Evolutionary conservation across 202 grass and related monocot species (phyloP), one percentile per base, ranked within the genome.

Genomic region (Panicum hallii): DNA sequence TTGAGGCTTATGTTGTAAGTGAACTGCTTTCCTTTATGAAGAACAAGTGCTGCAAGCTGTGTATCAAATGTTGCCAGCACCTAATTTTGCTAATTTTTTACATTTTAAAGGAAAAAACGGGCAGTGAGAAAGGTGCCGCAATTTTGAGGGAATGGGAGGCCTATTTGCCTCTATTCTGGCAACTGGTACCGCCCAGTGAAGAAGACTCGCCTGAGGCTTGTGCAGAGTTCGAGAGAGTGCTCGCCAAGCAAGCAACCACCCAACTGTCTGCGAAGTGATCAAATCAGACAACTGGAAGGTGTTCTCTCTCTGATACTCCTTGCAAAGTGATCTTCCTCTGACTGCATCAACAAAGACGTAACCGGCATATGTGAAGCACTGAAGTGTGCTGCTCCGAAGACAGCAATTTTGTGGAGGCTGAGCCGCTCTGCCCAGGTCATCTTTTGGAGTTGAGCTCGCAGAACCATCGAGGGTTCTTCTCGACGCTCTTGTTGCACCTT

Each of bases 151-250:
- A 99, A 71, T 99, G 97, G 97, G 97, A 99, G 85, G 97, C 90
- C 28, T 97, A 99, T 82, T 82, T 99, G 76, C 97, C 97, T 10
- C 90, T 94, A 6, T 99, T 99, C 85, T 94, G 97, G 97, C 97
- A 99, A 88, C 72, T 99, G 76, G 97, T 99, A 62, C 97, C 97
- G 11, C 97, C 97, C 50, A 99, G 97, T 23, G 97, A 99, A 94
- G 97, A 99, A 93, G 97, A 99, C 49, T 91, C 93, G 36, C 97
- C 97, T 14, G 97, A 99, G 84, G 97, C 97, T 69, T 99, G 97
- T 83, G 49, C 85, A 3, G 97, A 99, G 70, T 99, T 99, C 61
- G 97, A 99, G 82, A 90, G 90, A 84, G 89, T 99, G 89, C 88
- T 85, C 32, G 91, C 93, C 11, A 97, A 85, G 80, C 84, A 92